Evolutionary conservation across 2,329 filamentous ascomycete genomes (phyloP).

Genomic region (Leptographium wingfieldii): DNA sequence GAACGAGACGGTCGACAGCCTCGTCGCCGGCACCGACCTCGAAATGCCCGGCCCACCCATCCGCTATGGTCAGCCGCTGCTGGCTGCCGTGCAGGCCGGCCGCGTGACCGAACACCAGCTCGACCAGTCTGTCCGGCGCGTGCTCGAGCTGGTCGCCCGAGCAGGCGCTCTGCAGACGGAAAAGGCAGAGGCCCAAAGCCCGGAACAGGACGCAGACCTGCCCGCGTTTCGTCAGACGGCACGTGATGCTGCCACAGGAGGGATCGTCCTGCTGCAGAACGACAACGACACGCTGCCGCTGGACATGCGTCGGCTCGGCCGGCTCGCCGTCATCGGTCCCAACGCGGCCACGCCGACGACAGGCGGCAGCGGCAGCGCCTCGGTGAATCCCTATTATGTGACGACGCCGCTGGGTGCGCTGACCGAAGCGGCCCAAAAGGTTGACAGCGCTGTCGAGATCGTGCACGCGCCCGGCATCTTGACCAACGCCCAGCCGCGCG

Average conservation of each 20-base stretch:
- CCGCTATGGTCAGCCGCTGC: too few species aligned
- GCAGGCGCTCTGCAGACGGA: slow-evolving; percentile 4
- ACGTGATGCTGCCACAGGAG: slow-evolving; percentile 13
- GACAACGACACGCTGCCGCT: slow-evolving; percentile 21
- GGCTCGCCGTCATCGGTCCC: slow-evolving; percentile 25
- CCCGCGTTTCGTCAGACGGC: slow-evolving; percentile 11
- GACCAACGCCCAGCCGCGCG: slow-evolving; percentile 11
- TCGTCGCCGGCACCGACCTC: too few species aligned
- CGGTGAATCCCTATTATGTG: too few species aligned
- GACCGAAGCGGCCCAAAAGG: too few species aligned
- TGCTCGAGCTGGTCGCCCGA: background rate
- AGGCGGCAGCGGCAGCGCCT: too few species aligned
- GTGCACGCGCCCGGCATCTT: slow-evolving; percentile 10
- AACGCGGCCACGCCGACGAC: too few species aligned
- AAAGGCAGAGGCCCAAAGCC: background rate
- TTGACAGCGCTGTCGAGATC: too few species aligned
- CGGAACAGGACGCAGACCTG: slow-evolving; percentile 3
- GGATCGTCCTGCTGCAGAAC: slow-evolving; percentile 29
- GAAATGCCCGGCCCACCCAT: too few species aligned
- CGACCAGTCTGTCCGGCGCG: slow-evolving; percentile 16
- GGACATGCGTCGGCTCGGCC: background rate
- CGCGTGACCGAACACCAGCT: slow-evolving; percentile 13
- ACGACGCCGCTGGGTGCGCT: too few species aligned
- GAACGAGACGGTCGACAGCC: slow-evolving; percentile 6
- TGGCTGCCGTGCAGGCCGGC: slow-evolving; percentile 6